Conservation (phyloP, 169 alveolate species). For the Prorocentrum cordatum region DNA sequence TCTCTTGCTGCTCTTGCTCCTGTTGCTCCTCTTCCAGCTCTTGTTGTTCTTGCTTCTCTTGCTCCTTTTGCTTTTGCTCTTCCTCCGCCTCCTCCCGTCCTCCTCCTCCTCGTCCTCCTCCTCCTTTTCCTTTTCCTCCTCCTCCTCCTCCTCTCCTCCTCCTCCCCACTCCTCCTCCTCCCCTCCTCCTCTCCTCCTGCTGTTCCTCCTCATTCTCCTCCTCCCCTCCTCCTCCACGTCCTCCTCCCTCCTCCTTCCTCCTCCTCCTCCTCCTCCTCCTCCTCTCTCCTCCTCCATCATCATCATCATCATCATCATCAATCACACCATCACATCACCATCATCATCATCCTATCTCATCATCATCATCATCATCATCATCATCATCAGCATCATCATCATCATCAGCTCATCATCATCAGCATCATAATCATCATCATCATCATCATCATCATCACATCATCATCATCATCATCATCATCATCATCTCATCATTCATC, state of each 20-base stretch:
- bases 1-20: neutral
- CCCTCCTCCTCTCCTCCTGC: neutral
- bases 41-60: neutral
- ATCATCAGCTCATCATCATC: too few species aligned
- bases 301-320: too few species aligned
- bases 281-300: too few species aligned
- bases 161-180: neutral
- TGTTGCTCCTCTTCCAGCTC: neutral
- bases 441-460: too few species aligned
- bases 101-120: neutral
- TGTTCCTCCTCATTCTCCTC: neutral
- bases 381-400: too few species aligned
- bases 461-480: too few species aligned
- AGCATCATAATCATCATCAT: too few species aligned
- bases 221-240: neutral
- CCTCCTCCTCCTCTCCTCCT: neutral
- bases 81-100: neutral
- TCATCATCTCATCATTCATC: too few species aligned
- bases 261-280: neutral
- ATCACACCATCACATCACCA: too few species aligned
- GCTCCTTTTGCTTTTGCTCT: neutral
- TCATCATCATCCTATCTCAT: too few species aligned
- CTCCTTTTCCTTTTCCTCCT: neutral
- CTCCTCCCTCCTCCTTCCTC: neutral
- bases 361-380: too few species aligned